phyloP scores from a whole-genome alignment of 305 asterid species.

The Ajuga reptans region DNA sequence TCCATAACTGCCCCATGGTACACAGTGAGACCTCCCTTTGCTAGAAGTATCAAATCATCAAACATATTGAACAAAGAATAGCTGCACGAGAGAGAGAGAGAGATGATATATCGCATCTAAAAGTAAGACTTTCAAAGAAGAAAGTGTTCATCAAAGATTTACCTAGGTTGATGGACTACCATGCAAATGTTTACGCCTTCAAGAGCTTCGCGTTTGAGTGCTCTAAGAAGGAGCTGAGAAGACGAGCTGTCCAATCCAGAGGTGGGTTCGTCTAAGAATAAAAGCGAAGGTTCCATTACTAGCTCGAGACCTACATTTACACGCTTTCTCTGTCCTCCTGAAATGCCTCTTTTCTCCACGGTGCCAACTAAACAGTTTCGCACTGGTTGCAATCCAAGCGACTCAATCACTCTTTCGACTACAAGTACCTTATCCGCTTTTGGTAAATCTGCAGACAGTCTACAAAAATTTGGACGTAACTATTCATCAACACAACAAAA shows the following conservation, averaged over 20 bases:
- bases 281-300: slow-evolving; percentile 94
- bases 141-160: not conserved
- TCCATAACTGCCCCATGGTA: slow-evolving; percentile 83
- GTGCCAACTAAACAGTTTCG: slow-evolving; percentile 77
- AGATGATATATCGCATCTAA: slow-evolving; percentile 4
- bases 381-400: slow-evolving; percentile 73
- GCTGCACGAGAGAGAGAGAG: slow-evolving; percentile 38
- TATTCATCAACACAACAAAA: slow-evolving; percentile 13
- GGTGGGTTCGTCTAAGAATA: slow-evolving; percentile 86
- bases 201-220: slow-evolving; percentile 84
- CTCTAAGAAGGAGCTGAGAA: slow-evolving; percentile 78
- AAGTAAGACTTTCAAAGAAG: not conserved
- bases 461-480: slow-evolving; percentile 23
- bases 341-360: slow-evolving; percentile 85
- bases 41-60: slow-evolving; percentile 91
- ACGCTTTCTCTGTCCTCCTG: slow-evolving; percentile 92
- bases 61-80: slow-evolving; percentile 84
- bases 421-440: slow-evolving; percentile 74
- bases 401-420: slow-evolving; percentile 79
- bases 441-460: slow-evolving; percentile 64
- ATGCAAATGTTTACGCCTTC: slow-evolving; percentile 87
- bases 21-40: slow-evolving; percentile 84
- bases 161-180: slow-evolving; percentile 98
- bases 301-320: slow-evolving; percentile 94
- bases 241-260: slow-evolving; percentile 94